Evolutionary conservation across 495 filamentous ascomycete genomes (phyloP).

Genomic region (Aspergillus hancockii): DNA sequence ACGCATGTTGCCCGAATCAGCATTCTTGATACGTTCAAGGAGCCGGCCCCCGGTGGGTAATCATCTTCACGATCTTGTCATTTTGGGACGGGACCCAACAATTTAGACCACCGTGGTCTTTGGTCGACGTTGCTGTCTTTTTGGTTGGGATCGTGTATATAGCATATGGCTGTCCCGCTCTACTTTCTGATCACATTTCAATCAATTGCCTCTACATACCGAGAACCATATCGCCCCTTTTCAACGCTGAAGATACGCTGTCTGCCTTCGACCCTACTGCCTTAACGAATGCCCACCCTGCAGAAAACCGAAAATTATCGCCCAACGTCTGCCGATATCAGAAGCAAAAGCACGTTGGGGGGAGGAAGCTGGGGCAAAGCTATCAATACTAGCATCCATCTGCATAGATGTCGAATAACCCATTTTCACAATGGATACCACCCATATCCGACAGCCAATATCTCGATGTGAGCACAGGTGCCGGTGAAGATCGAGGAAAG

Average conservation of each 20-base stretch:
- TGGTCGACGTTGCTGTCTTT: neutral
- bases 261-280: neutral
- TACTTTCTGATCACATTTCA: neutral
- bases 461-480: conserved; percentile 10
- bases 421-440: conserved; percentile 22
- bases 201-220: neutral
- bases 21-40: conserved; percentile 12
- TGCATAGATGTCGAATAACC: conserved; percentile 28
- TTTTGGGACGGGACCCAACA: conserved; percentile 2
- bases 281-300: conserved; percentile 7
- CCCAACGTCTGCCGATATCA: neutral
- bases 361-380: conserved; percentile 1
- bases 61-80: conserved; percentile 2
- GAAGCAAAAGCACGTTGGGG: neutral
- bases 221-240: neutral
- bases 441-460: conserved; percentile 17
- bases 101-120: neutral
- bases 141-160: conserved; percentile 5
- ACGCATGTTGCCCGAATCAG: conserved; percentile 17
- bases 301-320: conserved; percentile 3
- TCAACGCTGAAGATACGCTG: neutral
- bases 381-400: neutral
- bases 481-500: conserved; percentile 16
- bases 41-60: conserved; percentile 12
- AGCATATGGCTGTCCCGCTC: conserved; percentile 1